Conservation (phyloP, 2,329 filamentous ascomycete species). For the Cladosporium velox region DNA sequence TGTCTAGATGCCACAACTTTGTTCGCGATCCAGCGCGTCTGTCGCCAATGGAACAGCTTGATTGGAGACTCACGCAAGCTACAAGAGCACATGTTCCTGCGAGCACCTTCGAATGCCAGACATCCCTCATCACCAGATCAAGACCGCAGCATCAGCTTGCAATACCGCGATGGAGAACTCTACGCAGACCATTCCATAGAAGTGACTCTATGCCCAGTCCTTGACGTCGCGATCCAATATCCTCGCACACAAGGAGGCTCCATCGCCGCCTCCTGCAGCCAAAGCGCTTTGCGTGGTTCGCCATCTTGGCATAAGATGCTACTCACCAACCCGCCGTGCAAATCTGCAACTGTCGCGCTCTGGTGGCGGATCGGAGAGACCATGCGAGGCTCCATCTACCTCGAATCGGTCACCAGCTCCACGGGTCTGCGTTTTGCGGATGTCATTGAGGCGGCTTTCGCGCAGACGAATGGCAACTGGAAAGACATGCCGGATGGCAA, state of each 20-base stretch:
- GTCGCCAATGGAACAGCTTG: not conserved
- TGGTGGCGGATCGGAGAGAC: constrained; percentile 11
- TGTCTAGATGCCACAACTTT: not conserved
- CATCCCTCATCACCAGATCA: not conserved
- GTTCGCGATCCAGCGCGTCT: constrained; percentile 8
- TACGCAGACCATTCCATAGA: too few relatives aligned
- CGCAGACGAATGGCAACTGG: constrained; percentile 7
- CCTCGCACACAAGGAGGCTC: not conserved
- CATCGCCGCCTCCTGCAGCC: constrained; percentile 3
- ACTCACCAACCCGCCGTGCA: constrained; percentile 24
- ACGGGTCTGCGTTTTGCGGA: constrained; percentile 4
- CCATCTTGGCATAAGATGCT: constrained; percentile 28
- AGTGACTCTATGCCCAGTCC: not conserved
- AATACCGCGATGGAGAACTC: not conserved
- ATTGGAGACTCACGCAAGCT: not conserved
- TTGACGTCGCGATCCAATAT: not conserved
- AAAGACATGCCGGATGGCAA: constrained; percentile 10
- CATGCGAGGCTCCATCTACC: constrained; percentile 11
- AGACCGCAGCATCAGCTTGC: not conserved
- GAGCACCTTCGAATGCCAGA: not conserved
- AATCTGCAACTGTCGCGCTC: not conserved
- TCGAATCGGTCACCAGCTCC: not conserved
- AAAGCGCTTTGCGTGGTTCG: constrained; percentile 6
- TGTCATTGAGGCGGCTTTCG: constrained; percentile 3
- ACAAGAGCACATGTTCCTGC: constrained; percentile 11